phyloP scores from a whole-genome alignment of 805 yeast species.

The Saccharomycopsis malanga region DNA sequence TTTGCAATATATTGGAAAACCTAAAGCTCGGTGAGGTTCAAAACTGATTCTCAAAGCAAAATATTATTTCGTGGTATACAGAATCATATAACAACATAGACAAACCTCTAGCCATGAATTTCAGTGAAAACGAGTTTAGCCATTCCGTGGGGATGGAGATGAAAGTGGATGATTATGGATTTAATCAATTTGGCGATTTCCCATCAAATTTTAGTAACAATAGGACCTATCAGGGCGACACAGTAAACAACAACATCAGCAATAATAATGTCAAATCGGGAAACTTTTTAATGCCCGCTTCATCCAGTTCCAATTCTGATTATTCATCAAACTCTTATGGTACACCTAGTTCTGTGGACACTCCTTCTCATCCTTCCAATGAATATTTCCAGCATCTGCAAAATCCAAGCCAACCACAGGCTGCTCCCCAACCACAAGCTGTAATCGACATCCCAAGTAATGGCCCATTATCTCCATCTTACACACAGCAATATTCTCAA shows the following conservation, averaged over 20 bases:
- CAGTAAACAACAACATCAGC: constrained; percentile 5
- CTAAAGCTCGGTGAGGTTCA: too few species aligned
- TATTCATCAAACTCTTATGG: background rate
- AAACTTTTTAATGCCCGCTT: constrained; percentile 15
- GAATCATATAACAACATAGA: background rate
- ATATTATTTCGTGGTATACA: too few species aligned
- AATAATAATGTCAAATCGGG: background rate
- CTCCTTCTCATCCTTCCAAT: constrained; percentile 1
- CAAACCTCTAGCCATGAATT: background rate
- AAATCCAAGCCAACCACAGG: constrained; percentile 27
- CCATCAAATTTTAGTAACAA: background rate
- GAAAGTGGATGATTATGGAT: background rate
- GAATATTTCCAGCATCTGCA: constrained; percentile 27
- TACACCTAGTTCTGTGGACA: constrained; percentile 8
- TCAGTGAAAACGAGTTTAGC: background rate
- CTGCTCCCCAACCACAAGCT: background rate
- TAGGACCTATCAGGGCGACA: background rate
- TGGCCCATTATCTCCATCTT: background rate
- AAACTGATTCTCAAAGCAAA: background rate
- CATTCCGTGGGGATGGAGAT: background rate
- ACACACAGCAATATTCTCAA: too few species aligned
- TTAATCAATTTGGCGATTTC: background rate
- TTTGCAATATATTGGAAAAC: too few species aligned
- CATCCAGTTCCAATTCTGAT: constrained; percentile 17
- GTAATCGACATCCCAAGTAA: background rate